phyloP scores from a whole-genome alignment of 306 rosid genomes.

The Dalbergia oliveri region DNA sequence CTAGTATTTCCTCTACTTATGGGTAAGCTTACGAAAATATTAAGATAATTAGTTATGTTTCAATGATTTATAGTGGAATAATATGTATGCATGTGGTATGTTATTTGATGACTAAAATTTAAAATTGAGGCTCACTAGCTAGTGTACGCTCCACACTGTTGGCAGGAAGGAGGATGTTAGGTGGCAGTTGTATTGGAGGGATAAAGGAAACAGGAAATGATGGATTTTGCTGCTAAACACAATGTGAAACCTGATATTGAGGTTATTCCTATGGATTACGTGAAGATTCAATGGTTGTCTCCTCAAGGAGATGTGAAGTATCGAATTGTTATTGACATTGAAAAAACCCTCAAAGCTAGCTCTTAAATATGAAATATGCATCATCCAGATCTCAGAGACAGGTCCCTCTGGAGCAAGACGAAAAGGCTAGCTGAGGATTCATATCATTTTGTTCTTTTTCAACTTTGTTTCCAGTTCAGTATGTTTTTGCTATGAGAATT shows the following conservation, averaged over 20 bases:
- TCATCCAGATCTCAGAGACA: not conserved
- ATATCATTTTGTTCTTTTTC: too few relatives aligned
- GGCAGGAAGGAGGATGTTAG: constrained; percentile 56
- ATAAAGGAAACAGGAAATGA: constrained; percentile 67
- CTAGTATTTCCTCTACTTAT: constrained; percentile 44
- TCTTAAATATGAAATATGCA: constrained; percentile 17
- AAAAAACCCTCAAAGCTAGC: constrained; percentile 46
- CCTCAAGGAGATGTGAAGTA: constrained; percentile 59
- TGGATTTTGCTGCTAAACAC: constrained; percentile 65
- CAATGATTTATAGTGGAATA: not conserved
- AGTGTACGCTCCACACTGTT: not conserved
- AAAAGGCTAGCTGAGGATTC: not conserved
- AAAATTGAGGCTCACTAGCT: not conserved
- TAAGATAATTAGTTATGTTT: not conserved
- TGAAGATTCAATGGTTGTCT: constrained; percentile 61
- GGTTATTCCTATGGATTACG: constrained; percentile 56
- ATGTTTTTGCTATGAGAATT: too few relatives aligned
- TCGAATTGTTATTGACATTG: constrained; percentile 69
- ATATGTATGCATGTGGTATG: not conserved
- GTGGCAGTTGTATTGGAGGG: constrained; percentile 57
- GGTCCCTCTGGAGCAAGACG: not conserved
- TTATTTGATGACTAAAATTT: not conserved
- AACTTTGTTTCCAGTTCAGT: too few relatives aligned
- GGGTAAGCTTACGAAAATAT: constrained; percentile 36
- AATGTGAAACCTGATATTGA: constrained; percentile 58